Base-by-base conservation (phyloP, 176 grass and related monocot genomes). In the Carex pumila region DNA sequence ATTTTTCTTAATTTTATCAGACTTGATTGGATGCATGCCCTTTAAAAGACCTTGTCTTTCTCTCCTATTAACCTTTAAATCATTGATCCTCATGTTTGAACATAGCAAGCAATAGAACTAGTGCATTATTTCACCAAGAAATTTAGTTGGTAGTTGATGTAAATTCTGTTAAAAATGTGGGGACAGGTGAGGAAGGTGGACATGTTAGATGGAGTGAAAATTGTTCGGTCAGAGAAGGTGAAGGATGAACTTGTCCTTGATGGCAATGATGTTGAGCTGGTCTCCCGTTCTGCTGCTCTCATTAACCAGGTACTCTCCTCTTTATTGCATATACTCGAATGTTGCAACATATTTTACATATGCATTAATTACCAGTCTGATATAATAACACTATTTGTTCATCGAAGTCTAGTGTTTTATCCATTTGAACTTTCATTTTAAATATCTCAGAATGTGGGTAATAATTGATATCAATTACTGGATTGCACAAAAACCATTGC, bases 241-340 rank as follows among this genome's bases (percentile, higher is more conserved):
- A 97, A 97, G 90, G 94, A 97, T 72, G 90, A 97, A 79, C 86
- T 97, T 0, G 7, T 97, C 78, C 90, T 97, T 14, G 91, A 97
- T 65, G 91, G 94, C 71, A 97, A 92, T 31, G 91, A 97, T 43
- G 62, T 97, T 12, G 91, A 97, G 79, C 91, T 97, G 52, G 94
- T 94, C 53, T 97, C 91, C 36, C 88, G 91, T 18, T 94, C 91
- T 0, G 79, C 84, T 53, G 91, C 91, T 62, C 79, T 97, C 30
- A 97, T 97, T 30, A 91, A 97, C 81, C 91, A 97, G 91, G 89
- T 93, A 56, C 6, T 15, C 6, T 7, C 61, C 21, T 81, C 22
- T 36, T 29, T 6, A 11, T 8, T 6, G 21, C 54, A 62, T 11
- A 81, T 8, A 25, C 39, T 71, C 8, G 8, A 11, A 22, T 3